A percentile compares a stretch with the other conserved stretches of the same genome.
Evolutionary conservation across 1,284 basidiomycete genomes (phyloP).

Genomic region (Malassezia japonica): DNA sequence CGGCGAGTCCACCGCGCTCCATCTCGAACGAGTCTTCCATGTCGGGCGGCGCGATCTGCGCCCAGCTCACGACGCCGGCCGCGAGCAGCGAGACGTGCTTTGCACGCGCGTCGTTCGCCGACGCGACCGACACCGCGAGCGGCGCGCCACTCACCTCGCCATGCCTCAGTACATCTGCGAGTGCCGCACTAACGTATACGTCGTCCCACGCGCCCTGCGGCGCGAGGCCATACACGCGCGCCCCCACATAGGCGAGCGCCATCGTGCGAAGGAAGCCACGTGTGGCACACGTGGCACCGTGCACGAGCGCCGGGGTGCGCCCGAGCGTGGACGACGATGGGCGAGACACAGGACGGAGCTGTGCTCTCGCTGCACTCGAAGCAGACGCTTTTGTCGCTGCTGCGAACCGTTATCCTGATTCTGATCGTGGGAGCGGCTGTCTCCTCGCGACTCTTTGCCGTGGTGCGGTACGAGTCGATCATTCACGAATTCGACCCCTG

Average conservation of each 20-base stretch:
- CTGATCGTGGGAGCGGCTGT: slow-evolving; percentile 64
- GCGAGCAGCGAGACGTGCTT: slow-evolving; percentile 1
- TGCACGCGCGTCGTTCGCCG: background rate
- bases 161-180: slow-evolving; percentile 5
- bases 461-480: slow-evolving; percentile 95
- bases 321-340: slow-evolving; percentile 3
- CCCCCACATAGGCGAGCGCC: slow-evolving; percentile 1
- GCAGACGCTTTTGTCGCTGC: slow-evolving; percentile 22
- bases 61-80: slow-evolving; percentile 9
- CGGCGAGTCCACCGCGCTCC: background rate
- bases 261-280: slow-evolving; percentile 1
- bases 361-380: slow-evolving; percentile 7
- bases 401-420: slow-evolving; percentile 43
- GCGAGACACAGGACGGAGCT: slow-evolving; percentile 16
- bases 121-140: slow-evolving; percentile 4
- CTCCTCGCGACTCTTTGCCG: slow-evolving; percentile 89
- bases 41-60: slow-evolving; percentile 8
- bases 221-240: slow-evolving; percentile 5
- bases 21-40: slow-evolving; percentile 1
- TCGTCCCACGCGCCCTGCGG: slow-evolving; percentile 5
- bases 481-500: slow-evolving; percentile 97
- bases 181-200: slow-evolving; percentile 10
- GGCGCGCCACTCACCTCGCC: slow-evolving; percentile 1
- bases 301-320: background rate
- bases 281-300: slow-evolving; percentile 4